Evolutionary conservation across 805 yeast species (phyloP).

Genomic region (Hanseniaspora meyeri): DNA sequence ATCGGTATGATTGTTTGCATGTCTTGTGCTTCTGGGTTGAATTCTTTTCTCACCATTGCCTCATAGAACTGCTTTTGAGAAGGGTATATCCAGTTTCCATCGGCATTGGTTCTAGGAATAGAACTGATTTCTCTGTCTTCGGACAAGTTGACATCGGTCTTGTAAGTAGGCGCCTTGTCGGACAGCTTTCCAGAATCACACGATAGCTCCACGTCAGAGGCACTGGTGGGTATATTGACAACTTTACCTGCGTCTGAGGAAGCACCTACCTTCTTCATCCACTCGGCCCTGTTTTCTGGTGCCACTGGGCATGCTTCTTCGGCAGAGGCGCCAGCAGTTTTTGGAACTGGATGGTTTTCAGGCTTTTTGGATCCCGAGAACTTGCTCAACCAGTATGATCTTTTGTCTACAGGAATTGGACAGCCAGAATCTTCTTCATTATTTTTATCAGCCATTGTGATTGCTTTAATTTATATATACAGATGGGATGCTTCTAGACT

Average conservation of each 20-base stretch:
- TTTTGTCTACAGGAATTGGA: slow-evolving; percentile 55
- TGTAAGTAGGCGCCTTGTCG: slow-evolving; percentile 24
- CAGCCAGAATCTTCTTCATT: slow-evolving; percentile 31
- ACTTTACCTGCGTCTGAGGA: slow-evolving; percentile 19
- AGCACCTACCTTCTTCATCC: slow-evolving; percentile 31
- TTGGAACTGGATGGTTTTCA: neutral
- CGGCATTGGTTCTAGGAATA: slow-evolving; percentile 65
- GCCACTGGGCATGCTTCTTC: slow-evolving; percentile 52
- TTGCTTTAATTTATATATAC: neutral
- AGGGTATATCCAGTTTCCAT: slow-evolving; percentile 82
- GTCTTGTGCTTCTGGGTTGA: slow-evolving; percentile 70
- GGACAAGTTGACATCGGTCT: slow-evolving; percentile 38
- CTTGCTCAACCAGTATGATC: slow-evolving; percentile 41
- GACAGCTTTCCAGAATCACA: slow-evolving; percentile 39
- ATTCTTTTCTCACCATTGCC: slow-evolving; percentile 83
- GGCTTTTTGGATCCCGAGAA: slow-evolving; percentile 1
- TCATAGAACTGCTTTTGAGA: slow-evolving; percentile 88
- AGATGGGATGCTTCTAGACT: too few relatives aligned
- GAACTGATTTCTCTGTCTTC: slow-evolving; percentile 67
- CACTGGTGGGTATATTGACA: slow-evolving; percentile 16
- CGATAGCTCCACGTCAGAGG: slow-evolving; percentile 19
- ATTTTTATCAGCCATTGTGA: neutral
- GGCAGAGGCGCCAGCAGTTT: slow-evolving; percentile 19
- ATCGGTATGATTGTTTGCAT: slow-evolving; percentile 89
- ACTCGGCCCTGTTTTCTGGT: slow-evolving; percentile 44